Base-by-base conservation (phyloP, 1,284 basidiomycete species). In the Schizophyllum amplum region DNA sequence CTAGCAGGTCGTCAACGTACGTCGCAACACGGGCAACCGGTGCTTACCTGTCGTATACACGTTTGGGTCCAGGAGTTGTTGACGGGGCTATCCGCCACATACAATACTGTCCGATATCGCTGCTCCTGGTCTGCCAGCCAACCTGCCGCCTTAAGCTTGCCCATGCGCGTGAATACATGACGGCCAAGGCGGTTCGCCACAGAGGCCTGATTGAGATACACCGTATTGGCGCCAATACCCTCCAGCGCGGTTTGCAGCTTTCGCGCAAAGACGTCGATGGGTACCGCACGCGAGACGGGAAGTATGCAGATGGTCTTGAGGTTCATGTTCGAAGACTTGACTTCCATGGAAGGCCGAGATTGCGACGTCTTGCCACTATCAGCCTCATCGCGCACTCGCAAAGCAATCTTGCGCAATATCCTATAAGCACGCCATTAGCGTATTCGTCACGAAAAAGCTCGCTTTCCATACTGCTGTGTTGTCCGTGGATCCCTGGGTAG, bases 61-160 rank as follows among this genome's bases (percentile, higher is more conserved):
- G 94, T 98, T 71, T 95, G 87, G n/a, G 94, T 97, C 94, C 95
- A 98, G 21, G 92, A 87, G 60, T 90, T 94, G 55, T 85, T 90
- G 22, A 94, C 92, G 0, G 93, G 86, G 0, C 94, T 93, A 71
- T 98, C 94, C 2, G 91, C 94, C 22, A 98, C 92, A 68, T 98
- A 98, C 9, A 98, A 77, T 0, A 98, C 94, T 1, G 86, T 94
- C 23, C 91, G 81, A 67, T 89, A 94, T 66, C 90, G 83, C 72
- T 97, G 92, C 69, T 98, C 94, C 67, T 93, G 92, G 70, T 98
- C 94, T 17, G 95, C 92, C 5, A 98, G 75, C 94, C 94, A 62
- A n/a, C 61, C 61, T 0, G 89, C 87, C 21, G 90, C 89, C 75
- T 97, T 98, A 49, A 98, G 79, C 69, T 96, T 96, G 2, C 94